Evolutionary conservation across 2,329 filamentous ascomycete species (phyloP).

Genomic region (Furcasterigmium sp.): DNA sequence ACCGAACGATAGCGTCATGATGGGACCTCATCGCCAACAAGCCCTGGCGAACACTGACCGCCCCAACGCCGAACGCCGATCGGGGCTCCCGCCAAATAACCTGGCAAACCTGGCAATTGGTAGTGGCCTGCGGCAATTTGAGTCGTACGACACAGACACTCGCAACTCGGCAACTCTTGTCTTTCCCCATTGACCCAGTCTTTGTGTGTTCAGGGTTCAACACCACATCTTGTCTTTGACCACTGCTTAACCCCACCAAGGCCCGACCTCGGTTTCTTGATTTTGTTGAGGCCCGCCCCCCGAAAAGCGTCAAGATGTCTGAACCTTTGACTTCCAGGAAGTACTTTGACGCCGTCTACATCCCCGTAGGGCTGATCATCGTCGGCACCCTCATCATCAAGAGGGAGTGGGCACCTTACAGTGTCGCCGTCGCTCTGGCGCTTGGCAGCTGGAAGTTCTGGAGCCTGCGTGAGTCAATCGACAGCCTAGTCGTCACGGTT

Average conservation of each 20-base stretch:
- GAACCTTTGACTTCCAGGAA: constrained; percentile 48
- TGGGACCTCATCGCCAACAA: too few relatives aligned
- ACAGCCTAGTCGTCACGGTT: neutral
- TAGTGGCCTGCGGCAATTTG: neutral
- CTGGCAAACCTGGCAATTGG: too few relatives aligned
- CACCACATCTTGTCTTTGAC: constrained; percentile 3
- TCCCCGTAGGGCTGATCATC: constrained; percentile 75
- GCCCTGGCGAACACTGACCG: too few relatives aligned
- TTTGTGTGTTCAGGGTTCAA: too few relatives aligned
- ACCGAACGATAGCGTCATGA: neutral
- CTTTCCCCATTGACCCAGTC: too few relatives aligned
- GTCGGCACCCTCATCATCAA: constrained; percentile 74
- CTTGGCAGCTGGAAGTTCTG: constrained; percentile 69
- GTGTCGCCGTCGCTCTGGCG: constrained; percentile 58
- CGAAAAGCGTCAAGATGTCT: constrained; percentile 16
- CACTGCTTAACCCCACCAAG: neutral
- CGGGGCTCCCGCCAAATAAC: too few relatives aligned
- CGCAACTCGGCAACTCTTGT: neutral
- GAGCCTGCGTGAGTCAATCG: constrained; percentile 57
- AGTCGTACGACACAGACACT: neutral
- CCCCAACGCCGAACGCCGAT: too few relatives aligned
- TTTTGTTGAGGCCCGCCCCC: constrained; percentile 7
- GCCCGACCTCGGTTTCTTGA: too few relatives aligned
- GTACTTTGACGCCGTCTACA: constrained; percentile 75
- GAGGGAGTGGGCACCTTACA: constrained; percentile 69